Conservation (phyloP, 352 stramenopile genomes). For the Lagenidium giganteum region DNA sequence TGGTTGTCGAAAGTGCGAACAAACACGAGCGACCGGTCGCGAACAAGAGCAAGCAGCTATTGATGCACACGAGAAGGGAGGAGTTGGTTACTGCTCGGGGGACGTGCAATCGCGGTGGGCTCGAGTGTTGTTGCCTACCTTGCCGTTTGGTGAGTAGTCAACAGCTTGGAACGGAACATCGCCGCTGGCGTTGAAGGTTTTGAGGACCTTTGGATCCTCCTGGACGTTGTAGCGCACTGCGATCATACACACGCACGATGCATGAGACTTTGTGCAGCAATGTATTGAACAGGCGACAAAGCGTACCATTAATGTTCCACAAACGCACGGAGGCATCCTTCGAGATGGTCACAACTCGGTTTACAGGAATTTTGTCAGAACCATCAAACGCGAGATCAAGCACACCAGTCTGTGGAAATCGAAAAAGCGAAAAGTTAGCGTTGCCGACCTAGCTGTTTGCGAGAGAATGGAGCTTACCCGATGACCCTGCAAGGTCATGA, state of each 20-base stretch:
- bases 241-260: background rate
- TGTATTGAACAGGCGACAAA: too few relatives aligned
- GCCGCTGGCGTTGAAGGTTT: conserved; percentile 48
- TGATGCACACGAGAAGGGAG: background rate
- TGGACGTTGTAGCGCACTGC: conserved; percentile 75
- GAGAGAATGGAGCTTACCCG: conserved; percentile 28
- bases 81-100: too few relatives aligned
- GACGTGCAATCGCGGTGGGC: too few relatives aligned
- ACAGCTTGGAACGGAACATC: conserved; percentile 51
- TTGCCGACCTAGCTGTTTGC: too few relatives aligned
- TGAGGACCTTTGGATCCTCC: conserved; percentile 71
- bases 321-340: conserved; percentile 73
- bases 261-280: background rate
- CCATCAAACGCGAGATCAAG: conserved; percentile 75
- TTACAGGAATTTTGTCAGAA: conserved; percentile 60
- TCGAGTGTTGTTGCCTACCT: conserved; percentile 37
- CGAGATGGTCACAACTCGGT: conserved; percentile 69
- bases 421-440: background rate
- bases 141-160: conserved; percentile 61
- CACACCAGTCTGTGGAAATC: conserved; percentile 45
- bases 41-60: conserved; percentile 52
- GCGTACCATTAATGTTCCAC: conserved; percentile 77
- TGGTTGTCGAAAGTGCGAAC: conserved; percentile 40
- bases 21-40: conserved; percentile 54
- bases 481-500: conserved; percentile 79